Evolutionary conservation across 148 eudicot species (phyloP).

Genomic region (Cornus kousa): DNA sequence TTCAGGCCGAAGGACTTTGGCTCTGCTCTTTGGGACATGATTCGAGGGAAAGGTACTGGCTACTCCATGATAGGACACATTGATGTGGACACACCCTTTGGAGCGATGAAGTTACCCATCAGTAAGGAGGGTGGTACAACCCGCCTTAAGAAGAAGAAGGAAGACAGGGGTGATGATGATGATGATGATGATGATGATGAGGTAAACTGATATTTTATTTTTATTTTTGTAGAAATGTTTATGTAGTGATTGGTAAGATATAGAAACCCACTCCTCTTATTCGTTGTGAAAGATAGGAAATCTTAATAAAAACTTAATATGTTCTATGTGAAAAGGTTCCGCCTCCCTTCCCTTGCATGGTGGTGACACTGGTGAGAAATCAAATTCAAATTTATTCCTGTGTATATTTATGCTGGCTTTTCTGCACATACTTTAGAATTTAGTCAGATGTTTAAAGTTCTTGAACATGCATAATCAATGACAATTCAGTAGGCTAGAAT

Average conservation of each 20-base stretch:
- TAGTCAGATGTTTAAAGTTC: no score
- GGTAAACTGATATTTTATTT: constrained; percentile 26
- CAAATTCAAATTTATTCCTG: no score
- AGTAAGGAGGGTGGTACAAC: constrained; percentile 87
- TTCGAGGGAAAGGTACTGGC: constrained; percentile 87
- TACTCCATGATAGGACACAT: constrained; percentile 87
- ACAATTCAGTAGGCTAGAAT: no score
- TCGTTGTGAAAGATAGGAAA: not conserved
- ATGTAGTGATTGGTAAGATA: not conserved
- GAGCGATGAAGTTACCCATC: constrained; percentile 85
- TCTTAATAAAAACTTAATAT: no score
- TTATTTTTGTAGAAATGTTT: no score
- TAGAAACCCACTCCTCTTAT: not conserved
- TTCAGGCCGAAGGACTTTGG: constrained; percentile 92
- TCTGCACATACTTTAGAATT: no score
- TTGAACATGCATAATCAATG: no score
- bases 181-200: constrained; percentile 63
- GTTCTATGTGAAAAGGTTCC: no score
- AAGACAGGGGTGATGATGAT: constrained; percentile 40
- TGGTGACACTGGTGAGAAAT: no score
- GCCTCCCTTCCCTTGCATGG: no score
- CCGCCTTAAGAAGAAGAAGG: constrained; percentile 69
- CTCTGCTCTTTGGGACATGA: constrained; percentile 96
- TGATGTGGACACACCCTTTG: constrained; percentile 84
- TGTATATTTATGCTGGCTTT: no score